Base-by-base conservation (phyloP, 1,284 basidiomycete species). In the Cryptococcus jaspeensis region DNA sequence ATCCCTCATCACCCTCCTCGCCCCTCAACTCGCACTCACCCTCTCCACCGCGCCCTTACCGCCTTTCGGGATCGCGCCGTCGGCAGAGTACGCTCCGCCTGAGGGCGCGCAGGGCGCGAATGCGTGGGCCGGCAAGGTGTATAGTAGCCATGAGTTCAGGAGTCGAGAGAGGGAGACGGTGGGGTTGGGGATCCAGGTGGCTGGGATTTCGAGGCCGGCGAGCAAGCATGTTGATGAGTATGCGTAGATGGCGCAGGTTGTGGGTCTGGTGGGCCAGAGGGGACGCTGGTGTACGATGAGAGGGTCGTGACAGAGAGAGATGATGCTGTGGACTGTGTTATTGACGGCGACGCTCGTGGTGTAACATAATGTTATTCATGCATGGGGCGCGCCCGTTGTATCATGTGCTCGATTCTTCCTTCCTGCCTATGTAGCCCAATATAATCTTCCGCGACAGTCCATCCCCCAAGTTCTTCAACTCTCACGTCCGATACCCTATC, bases 101-200 rank as follows among this genome's bases (percentile, higher is more conserved):
- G 41, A 51, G 3, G 58, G 59, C 11, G 46, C 57, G 3, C 63
- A 64, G 44, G 64, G 63, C 1, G 57, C 62, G 11, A 61, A 49
- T 37, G 58, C 57, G 13, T 68, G 60, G 53, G 64, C 62, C 9
- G 66, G 66, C n/a, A 68, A 68, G 39, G 62, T 68, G 22, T 68
- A 68, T 41, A 57, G 51, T 12, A 51, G 49, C 5, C 62, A 68
- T 45, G 57, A 66, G 50, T 68, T 68, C 38, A 52, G 66, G 49
- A 56, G 49, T 20, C 49, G 62, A 43, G 62, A 66, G 49, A 36
- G 28, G 37, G 45, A 32, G 42, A 36, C 28, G 49, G 46, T 13
- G 47, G 57, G 53, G 16, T 9, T 48, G 52, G 47, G 52, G 13
- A 11, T 46, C 2, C 15, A 15, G 28, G n/a, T 53, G 52, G 8